A percentile compares a stretch with the other conserved stretches of the same genome.
These are phyloP conservation scores for Pythium rishiriense DNA, from an alignment of 352 stramenopile species.

Conservation along the genomic window DNA sequence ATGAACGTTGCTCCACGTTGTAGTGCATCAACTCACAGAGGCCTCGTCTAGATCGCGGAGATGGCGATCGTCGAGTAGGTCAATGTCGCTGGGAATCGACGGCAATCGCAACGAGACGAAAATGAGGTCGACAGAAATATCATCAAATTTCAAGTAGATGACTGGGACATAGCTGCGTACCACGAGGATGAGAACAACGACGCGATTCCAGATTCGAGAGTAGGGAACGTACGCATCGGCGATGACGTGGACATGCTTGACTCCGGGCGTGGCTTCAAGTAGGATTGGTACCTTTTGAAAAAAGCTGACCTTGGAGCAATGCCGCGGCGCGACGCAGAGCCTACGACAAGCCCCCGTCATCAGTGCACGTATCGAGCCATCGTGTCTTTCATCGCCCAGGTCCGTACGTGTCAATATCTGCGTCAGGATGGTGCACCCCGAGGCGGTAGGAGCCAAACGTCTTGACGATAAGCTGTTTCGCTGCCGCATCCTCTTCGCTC, in stretches of 20 bases:
- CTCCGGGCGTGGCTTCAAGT: conserved; percentile 65
- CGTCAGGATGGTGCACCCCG: conserved; percentile 81
- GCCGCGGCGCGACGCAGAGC: conserved; percentile 78
- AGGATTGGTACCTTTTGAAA: conserved; percentile 84
- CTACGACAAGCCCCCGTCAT: conserved; percentile 36
- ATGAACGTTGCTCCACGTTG: background rate
- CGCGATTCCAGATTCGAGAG: background rate
- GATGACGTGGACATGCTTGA: conserved; percentile 82
- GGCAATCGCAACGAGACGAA: conserved; percentile 86
- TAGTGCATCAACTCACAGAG: conserved; percentile 32
- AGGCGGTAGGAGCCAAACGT: conserved; percentile 93
- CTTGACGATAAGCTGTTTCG: conserved; percentile 61
- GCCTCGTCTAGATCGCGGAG: conserved; percentile 91
- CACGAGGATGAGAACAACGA: background rate
- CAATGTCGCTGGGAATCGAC: conserved; percentile 57
- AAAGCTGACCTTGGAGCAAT: conserved; percentile 85
- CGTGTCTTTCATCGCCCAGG: background rate
- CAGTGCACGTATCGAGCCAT: conserved; percentile 2
- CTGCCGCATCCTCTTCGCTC: conserved; percentile 43
- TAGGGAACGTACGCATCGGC: conserved; percentile 80
- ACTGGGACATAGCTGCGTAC: conserved; percentile 80
- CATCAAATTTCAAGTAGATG: conserved; percentile 93
- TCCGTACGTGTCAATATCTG: conserved; percentile 83
- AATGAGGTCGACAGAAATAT: conserved; percentile 92
- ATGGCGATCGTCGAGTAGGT: conserved; percentile 80